phyloP scores from a whole-genome alignment of 768 basidiomycete species.

The Lepiota venenata region DNA sequence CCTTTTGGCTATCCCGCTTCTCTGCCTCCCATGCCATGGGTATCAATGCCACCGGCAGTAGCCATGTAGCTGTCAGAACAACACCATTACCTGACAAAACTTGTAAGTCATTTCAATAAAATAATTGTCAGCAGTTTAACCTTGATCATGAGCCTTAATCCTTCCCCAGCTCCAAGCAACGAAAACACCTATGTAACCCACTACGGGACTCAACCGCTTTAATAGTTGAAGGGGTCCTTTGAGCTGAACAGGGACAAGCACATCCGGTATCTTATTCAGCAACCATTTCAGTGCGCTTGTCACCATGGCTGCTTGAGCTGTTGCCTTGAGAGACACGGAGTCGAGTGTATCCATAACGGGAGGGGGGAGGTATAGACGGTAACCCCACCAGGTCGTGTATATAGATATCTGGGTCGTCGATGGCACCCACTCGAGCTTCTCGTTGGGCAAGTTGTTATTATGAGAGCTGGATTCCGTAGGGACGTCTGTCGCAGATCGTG shows the following conservation, averaged over 20 bases:
- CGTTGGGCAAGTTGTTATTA: conserved; percentile 21
- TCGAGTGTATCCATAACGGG: conserved; percentile 66
- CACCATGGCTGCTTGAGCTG: conserved; percentile 71
- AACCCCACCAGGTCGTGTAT: conserved; percentile 80
- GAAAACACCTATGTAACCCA: conserved; percentile 73
- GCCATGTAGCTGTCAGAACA: conserved; percentile 81
- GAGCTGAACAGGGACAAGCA: conserved; percentile 58
- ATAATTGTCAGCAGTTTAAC: conserved; percentile 26
- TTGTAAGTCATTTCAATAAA: conserved; percentile 4
- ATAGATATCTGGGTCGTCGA: conserved; percentile 72
- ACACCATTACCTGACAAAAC: conserved; percentile 61
- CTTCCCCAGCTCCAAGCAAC: conserved; percentile 78
- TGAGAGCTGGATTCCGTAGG: background rate
- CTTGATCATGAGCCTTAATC: conserved; percentile 65
- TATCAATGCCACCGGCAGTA: conserved; percentile 71
- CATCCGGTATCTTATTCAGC: conserved; percentile 58
- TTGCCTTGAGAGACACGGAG: conserved; percentile 60
- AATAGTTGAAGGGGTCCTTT: conserved; percentile 53
- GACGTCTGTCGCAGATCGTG: conserved; percentile 40
- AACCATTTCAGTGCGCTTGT: conserved; percentile 74
- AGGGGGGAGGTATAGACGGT: conserved; percentile 73
- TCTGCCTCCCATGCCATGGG: conserved; percentile 73
- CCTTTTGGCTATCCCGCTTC: conserved; percentile 22
- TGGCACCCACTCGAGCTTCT: conserved; percentile 60
- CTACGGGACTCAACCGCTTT: conserved; percentile 59